Percentiles rank a stretch among this genome's conserved stretches.
These are phyloP conservation scores for Chaetomium fimeti DNA, from an alignment of 495 filamentous ascomycete species.

Conservation along the genomic window DNA sequence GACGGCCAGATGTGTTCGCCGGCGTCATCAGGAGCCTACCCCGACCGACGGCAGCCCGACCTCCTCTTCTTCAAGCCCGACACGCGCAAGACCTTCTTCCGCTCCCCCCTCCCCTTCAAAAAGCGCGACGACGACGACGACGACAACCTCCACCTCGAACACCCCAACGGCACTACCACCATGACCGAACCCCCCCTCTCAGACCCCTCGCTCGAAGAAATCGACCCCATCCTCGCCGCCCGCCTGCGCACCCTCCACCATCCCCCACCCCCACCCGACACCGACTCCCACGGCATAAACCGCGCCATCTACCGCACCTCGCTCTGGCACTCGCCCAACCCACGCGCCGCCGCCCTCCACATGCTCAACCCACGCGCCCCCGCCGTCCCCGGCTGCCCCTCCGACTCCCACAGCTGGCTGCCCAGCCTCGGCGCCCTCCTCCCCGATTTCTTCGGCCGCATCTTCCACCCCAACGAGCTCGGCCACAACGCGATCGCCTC, in stretches of 20 bases:
- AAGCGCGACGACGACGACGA: not conserved
- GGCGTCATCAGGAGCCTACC: not conserved
- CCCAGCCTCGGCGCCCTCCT: not conserved
- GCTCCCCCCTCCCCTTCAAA: slow-evolving; percentile 5
- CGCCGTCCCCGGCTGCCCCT: not conserved
- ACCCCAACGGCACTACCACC: not conserved
- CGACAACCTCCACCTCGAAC: not conserved
- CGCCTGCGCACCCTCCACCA: not conserved
- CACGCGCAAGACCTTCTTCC: slow-evolving; percentile 12
- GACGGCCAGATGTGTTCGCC: slow-evolving; percentile 14
- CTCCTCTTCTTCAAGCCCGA: slow-evolving; percentile 8
- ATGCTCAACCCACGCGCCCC: slow-evolving; percentile 5
- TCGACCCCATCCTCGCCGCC: slow-evolving; percentile 1
- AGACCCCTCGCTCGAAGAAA: not conserved
- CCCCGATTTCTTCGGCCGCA: not conserved
- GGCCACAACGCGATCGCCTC: slow-evolving; percentile 11
- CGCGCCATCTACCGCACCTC: slow-evolving; percentile 8
- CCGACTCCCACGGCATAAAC: not conserved
- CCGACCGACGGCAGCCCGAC: not conserved
- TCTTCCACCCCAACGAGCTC: slow-evolving; percentile 9
- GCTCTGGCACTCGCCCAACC: slow-evolving; percentile 2
- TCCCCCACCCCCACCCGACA: not conserved
- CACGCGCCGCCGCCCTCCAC: not conserved
- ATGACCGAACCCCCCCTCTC: not conserved
- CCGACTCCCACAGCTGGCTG: not conserved